Conservation (phyloP, 495 filamentous ascomycete genomes). For the Daldinia vernicosa region DNA sequence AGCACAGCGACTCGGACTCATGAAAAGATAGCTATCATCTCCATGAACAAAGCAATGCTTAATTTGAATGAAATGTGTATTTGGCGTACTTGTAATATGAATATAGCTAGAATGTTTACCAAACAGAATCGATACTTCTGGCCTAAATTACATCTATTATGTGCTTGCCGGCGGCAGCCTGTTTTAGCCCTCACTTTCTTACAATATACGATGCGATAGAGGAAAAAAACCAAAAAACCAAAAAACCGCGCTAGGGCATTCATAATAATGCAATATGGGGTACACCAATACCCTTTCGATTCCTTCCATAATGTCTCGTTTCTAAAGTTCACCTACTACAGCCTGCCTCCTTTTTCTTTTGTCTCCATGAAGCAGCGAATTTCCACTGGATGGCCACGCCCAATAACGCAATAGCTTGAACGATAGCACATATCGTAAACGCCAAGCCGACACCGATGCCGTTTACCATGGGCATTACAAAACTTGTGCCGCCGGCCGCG, state of each 20-base stretch:
- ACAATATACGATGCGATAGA: not conserved
- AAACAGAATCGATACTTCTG: not conserved
- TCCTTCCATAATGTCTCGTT: conserved; percentile 7
- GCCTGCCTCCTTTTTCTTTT: conserved; percentile 27
- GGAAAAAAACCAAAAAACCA: not conserved
- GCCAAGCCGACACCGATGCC: conserved; percentile 51
- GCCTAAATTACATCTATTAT: not conserved
- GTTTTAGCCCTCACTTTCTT: not conserved
- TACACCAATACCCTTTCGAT: not conserved
- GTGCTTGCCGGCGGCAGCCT: not conserved
- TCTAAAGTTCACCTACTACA: conserved; percentile 26
- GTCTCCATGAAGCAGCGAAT: conserved; percentile 50
- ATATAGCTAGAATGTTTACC: not conserved
- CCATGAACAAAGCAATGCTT: no score
- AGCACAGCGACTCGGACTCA: no score
- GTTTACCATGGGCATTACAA: conserved; percentile 49
- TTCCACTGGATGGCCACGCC: conserved; percentile 55
- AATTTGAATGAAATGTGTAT: no score
- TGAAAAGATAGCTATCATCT: no score
- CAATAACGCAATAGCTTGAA: conserved; percentile 50
- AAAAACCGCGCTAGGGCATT: not conserved
- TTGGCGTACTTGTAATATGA: no score
- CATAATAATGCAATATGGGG: not conserved
- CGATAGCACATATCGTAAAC: conserved; percentile 53
- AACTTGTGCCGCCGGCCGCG: conserved; percentile 50